Evolutionary conservation across 2,329 filamentous ascomycete species (phyloP).

Genomic region (Furcasterigmium sp.): DNA sequence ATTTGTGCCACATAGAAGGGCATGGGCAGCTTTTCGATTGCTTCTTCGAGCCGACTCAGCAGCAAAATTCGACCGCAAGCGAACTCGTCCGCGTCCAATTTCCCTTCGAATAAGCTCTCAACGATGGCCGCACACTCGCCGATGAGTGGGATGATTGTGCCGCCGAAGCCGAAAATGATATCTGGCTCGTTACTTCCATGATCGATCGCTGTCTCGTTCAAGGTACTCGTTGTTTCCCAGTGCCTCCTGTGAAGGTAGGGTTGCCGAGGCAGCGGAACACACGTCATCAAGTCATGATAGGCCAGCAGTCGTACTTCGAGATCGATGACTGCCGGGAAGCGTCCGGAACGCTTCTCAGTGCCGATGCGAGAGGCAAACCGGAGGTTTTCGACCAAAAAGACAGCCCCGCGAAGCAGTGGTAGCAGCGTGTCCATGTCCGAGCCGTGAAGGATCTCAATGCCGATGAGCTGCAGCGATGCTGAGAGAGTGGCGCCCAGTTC

Average conservation of each 20-base stretch:
- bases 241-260: slow-evolving; percentile 1
- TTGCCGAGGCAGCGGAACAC: slow-evolving; percentile 6
- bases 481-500: slow-evolving; percentile 4
- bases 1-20: neutral
- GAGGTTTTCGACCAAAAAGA: neutral
- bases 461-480: slow-evolving; percentile 4
- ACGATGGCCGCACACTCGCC: slow-evolving; percentile 4
- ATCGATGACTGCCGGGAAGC: too few relatives aligned
- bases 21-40: slow-evolving; percentile 1
- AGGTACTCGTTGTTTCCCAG: too few relatives aligned
- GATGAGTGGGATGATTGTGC: slow-evolving; percentile 2
- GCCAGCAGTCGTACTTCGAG: slow-evolving; percentile 7
- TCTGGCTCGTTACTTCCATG: slow-evolving; percentile 1
- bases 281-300: slow-evolving; percentile 6
- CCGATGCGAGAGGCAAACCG: neutral
- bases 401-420: slow-evolving; percentile 3
- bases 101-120: slow-evolving; percentile 1
- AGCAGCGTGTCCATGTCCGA: neutral
- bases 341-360: neutral
- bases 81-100: slow-evolving; percentile 1
- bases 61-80: neutral
- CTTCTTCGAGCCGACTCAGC: neutral
- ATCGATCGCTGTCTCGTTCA: too few relatives aligned
- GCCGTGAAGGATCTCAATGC: slow-evolving; percentile 6
- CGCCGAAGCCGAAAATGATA: slow-evolving; percentile 6